A percentile compares a stretch with the other conserved stretches of the same genome.
Conservation (phyloP, 495 filamentous ascomycete species). For the Podospora australis region DNA sequence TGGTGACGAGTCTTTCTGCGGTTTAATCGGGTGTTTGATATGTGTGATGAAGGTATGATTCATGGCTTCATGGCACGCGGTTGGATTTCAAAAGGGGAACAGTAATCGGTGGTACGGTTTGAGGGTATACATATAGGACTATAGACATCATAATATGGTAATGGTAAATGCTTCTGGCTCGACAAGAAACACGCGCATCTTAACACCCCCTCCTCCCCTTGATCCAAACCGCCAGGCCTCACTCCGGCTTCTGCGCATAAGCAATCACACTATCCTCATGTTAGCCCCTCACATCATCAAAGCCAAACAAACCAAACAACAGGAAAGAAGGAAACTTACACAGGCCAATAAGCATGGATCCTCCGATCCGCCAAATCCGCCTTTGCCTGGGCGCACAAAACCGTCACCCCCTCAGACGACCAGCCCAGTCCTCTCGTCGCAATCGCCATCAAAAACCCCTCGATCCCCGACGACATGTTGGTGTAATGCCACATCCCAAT, state of each 20-base stretch:
- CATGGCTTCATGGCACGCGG: too few species aligned
- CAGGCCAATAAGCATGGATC: conserved; percentile 9
- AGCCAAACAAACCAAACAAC: background rate
- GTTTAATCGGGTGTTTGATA: too few species aligned
- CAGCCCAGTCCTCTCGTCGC: conserved; percentile 1
- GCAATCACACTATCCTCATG: background rate
- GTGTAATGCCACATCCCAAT: conserved; percentile 30
- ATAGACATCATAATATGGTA: too few species aligned
- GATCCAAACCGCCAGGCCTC: too few species aligned
- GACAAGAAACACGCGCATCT: too few species aligned
- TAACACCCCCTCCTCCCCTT: too few species aligned
- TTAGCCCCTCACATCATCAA: background rate
- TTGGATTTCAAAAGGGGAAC: background rate
- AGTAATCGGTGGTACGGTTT: too few species aligned
- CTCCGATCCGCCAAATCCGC: background rate
- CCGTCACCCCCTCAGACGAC: background rate
- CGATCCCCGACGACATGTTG: background rate
- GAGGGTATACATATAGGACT: too few species aligned
- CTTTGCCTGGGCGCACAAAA: background rate
- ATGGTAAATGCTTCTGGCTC: too few species aligned
- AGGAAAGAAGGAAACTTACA: conserved; percentile 1
- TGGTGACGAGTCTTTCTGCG: conserved; percentile 17
- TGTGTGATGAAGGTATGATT: too few species aligned
- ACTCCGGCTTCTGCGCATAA: background rate
- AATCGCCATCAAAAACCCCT: background rate